Evolutionary conservation across 176 grass and related monocot genomes (phyloP), one percentile per base, ranked within the genome.

Genomic region (Rhynchospora pubera): DNA sequence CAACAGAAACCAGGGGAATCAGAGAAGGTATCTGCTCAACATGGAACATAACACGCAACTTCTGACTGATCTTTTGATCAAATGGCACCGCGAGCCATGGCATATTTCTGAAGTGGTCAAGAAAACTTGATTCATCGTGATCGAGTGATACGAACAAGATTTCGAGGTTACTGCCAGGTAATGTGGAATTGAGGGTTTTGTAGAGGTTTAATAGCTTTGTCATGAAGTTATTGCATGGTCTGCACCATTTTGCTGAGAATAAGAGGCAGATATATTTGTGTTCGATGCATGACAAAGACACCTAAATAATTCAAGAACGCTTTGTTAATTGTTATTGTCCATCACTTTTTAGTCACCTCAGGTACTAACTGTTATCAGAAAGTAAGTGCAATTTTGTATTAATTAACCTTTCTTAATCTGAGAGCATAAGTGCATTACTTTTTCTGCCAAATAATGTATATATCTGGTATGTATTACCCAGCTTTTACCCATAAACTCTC

Each of bases 11-110:
- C 59, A 92, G 58, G 70, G 90, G 90, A 80, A 88, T 70, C 75
- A 91, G 8, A 21, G 76, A 82, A 1, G 90, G 87, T 53, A 89
- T 88, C 30, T 60, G 87, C 18, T 86, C 81, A 13, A 91, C 19
- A 43, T 48, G 72, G 23, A 91, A 86, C 39, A 28, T 44, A 9
- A 13, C 5, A 7, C 70, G 81, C 30, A 88, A 43, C 22, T 47
- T 50, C 26, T n/a, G 57, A 9, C n/a, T 84, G 47, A 85, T 26
- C 51, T 24, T 23, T 47, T 48, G 15, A 57, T 89, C 76, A 13
- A 93, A 93, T 75, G 85, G 87, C 48, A 90, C 24, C 1, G 91
- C 61, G 3, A 90, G 83, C 91, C 91, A 93, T 43, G 91, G 83
- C 83, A 93, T 93, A 39, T 73, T 30, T 63, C 83, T 43, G 65